These are phyloP conservation scores for Venturia oleaginea DNA, from an alignment of 2,329 filamentous ascomycete genomes.

Conservation along the genomic window DNA sequence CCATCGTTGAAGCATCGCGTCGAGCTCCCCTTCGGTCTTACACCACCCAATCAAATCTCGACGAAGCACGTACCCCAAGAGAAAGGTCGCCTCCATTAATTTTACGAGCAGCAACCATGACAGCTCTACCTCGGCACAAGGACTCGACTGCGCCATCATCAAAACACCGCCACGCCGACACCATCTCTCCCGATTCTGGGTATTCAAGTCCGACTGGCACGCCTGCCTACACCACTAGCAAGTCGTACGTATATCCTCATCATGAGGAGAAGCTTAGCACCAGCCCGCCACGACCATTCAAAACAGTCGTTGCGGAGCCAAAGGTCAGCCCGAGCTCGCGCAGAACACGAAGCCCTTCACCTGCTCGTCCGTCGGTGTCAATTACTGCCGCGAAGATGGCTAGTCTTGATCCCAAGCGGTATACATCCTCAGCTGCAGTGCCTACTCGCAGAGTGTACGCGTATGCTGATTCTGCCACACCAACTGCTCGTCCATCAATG, in stretches of 20 bases:
- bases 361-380: slow-evolving; percentile 2
- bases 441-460: not conserved
- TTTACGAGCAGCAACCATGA: slow-evolving; percentile 5
- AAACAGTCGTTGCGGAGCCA: slow-evolving; percentile 8
- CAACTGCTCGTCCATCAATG: slow-evolving; percentile 1
- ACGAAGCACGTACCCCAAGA: not conserved
- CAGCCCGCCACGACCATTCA: slow-evolving; percentile 5
- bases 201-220: slow-evolving; percentile 10
- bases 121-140: not conserved
- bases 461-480: not conserved
- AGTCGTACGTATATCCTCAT: slow-evolving; percentile 9
- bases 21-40: slow-evolving; percentile 6
- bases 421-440: not conserved
- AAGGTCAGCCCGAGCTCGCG: not conserved
- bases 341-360: slow-evolving; percentile 5
- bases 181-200: not conserved
- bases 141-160: slow-evolving; percentile 3
- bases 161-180: not conserved
- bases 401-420: slow-evolving; percentile 8
- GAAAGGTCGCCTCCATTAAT: slow-evolving; percentile 6
- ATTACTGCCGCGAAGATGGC: slow-evolving; percentile 12
- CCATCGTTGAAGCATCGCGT: not conserved
- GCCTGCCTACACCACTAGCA: slow-evolving; percentile 4
- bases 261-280: not conserved
- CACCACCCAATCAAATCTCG: slow-evolving; percentile 2